Base-by-base conservation (phyloP, 345 rosid species). In the Brassica cretica region DNA sequence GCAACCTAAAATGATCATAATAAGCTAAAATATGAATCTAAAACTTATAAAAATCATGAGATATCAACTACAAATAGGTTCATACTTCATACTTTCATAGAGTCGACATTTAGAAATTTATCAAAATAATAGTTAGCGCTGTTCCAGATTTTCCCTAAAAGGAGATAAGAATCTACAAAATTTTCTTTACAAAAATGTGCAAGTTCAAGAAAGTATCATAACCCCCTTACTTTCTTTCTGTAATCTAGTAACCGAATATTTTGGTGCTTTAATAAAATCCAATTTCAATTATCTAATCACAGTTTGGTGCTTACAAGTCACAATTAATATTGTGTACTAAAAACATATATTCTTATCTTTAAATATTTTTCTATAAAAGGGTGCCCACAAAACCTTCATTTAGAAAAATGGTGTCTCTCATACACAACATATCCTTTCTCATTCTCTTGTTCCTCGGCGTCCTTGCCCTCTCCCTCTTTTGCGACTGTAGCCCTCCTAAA, bases 401-500 rank as follows among this genome's bases (percentile, higher is more conserved):
- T 21, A n/a, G 14, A 2, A 16, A 51, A 61, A 77, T 79, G 82
- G 49, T 70, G 78, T 62, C 69, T 73, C 81, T 53, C 15, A 56
- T 68, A 14, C 73, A 65, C 15, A 78, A 30, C 68, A 64, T 73
- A 32, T 73, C 78, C 1, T 73, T 73, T 51, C 71, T 79, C 6
- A 46, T 64, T 5, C 66, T 73, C 74, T 49, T 79, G 49, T 70
- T 79, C 60, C 68, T 79, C 3, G 58, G 82, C 70, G 8, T 68
- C 70, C n/a, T 79, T 10, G 70, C 74, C 59, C 27, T 79, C 60
- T 79, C 82, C 35, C 51, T 61, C 39, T 60, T 77, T 68, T 68
- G 74, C 12, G 78, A 73, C 16, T 79, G 78, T 51, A 51, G 35
- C 64, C 76, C 76, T 58, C 82, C 82, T 68, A 73, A 73, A 73